Conservation (phyloP, 2,329 filamentous ascomycete genomes). For the Alternaria ethzedia region DNA sequence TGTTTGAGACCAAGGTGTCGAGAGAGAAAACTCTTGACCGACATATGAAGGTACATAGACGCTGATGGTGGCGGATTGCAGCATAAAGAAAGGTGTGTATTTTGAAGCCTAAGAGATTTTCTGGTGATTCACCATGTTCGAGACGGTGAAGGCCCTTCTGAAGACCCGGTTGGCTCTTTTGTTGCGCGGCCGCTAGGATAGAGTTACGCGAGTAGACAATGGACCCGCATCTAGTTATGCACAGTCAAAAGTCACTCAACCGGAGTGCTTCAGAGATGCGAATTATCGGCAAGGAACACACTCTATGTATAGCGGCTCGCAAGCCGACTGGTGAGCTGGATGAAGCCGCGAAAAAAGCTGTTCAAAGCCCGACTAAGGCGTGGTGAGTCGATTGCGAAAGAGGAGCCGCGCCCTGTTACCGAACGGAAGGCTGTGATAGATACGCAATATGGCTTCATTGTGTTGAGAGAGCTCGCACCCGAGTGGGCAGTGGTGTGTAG, state of each 20-base stretch:
- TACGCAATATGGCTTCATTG: conserved; percentile 29
- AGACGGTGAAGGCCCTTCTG: conserved; percentile 26
- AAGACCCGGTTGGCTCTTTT: conserved; percentile 27
- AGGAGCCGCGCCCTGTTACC: conserved; percentile 23
- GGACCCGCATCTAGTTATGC: conserved; percentile 22
- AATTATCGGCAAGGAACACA: conserved; percentile 17
- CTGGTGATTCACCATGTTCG: conserved; percentile 14
- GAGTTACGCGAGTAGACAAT: conserved; percentile 21
- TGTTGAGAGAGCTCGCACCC: conserved; percentile 27
- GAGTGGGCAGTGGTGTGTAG: conserved; percentile 16
- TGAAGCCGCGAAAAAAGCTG: conserved; percentile 21
- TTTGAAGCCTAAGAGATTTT: conserved; percentile 11
- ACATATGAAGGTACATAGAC: conserved; percentile 26
- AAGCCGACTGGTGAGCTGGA: conserved; percentile 26
- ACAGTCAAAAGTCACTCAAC: conserved; percentile 12
- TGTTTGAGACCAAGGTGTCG: conserved; percentile 22
- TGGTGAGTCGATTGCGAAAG: conserved; percentile 17
- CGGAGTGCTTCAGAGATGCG: conserved; percentile 20
- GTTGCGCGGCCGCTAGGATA: conserved; percentile 16
- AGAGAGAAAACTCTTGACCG: conserved; percentile 16
- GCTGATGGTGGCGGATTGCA: conserved; percentile 22
- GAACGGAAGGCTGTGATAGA: conserved; percentile 20
- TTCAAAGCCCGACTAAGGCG: not conserved
- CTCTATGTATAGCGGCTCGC: conserved; percentile 16
- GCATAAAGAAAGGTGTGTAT: conserved; percentile 24